Conservation (phyloP, 371 early-diverging fungal species). For the Dinochytrium kinnereticum region DNA sequence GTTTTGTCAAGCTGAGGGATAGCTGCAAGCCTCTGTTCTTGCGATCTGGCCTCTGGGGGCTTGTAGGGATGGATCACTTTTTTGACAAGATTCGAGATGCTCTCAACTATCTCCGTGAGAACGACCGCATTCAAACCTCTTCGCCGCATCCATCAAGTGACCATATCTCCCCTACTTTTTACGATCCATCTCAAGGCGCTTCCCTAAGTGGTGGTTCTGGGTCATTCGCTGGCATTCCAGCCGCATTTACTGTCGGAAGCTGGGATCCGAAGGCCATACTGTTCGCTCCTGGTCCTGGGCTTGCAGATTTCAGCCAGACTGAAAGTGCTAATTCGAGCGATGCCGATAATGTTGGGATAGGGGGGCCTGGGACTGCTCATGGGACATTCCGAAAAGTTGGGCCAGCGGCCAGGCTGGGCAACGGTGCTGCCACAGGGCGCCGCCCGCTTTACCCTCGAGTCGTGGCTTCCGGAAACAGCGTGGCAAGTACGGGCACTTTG, state of each 20-base stretch:
- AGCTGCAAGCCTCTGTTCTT: slow-evolving; percentile 68
- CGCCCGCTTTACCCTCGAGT: too few species aligned
- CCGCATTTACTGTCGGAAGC: slow-evolving; percentile 8
- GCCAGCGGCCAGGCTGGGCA: neutral
- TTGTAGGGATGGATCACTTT: slow-evolving; percentile 69
- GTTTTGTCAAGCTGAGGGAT: slow-evolving; percentile 82
- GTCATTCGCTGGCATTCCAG: slow-evolving; percentile 6
- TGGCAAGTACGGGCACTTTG: too few species aligned
- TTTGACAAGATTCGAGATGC: slow-evolving; percentile 70
- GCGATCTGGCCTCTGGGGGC: slow-evolving; percentile 68
- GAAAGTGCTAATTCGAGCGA: neutral
- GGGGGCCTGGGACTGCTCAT: neutral
- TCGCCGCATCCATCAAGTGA: neutral
- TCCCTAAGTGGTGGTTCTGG: neutral
- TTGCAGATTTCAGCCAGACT: neutral
- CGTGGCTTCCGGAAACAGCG: too few species aligned
- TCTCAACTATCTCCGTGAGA: slow-evolving; percentile 50
- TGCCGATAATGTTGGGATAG: neutral
- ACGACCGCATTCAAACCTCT: neutral
- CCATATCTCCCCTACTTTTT: neutral
- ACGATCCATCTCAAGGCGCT: neutral
- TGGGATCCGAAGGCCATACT: slow-evolving; percentile 8
- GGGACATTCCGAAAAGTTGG: neutral
- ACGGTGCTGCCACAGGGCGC: too few species aligned
- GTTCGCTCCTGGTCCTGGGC: neutral